phyloP scores from a whole-genome alignment of 2,329 filamentous ascomycete species.

The Fusarium burgessii region DNA sequence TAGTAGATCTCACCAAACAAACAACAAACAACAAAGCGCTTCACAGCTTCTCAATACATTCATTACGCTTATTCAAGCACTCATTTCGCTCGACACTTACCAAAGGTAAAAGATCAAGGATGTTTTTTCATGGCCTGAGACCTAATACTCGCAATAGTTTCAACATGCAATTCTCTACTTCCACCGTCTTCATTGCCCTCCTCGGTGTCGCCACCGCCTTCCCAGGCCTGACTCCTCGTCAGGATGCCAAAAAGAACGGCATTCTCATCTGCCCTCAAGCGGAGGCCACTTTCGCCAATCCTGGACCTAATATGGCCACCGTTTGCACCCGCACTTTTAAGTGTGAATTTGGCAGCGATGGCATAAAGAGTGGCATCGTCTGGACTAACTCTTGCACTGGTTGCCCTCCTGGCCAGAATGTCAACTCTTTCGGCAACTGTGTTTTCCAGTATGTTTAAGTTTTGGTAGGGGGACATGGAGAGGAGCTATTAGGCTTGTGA shows the following conservation, averaged over 20 bases:
- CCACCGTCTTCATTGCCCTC: neutral
- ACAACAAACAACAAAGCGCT: neutral
- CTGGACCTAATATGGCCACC: rapidly evolving
- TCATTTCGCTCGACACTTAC: no score
- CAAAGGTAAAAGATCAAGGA: neutral
- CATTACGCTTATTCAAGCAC: rapidly evolving
- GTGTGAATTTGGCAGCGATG: neutral
- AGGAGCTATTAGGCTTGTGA: rapidly evolving
- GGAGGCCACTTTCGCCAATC: neutral
- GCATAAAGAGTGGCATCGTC: neutral
- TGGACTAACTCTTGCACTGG: neutral
- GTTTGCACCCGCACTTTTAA: neutral
- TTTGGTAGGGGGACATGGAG: neutral
- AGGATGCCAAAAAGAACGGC: neutral
- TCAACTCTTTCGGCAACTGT: neutral
- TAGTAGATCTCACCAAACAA: no score
- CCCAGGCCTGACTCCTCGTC: neutral
- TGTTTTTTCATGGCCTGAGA: rapidly evolving
- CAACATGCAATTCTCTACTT: neutral
- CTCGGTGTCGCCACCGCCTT: neutral
- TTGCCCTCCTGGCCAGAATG: neutral
- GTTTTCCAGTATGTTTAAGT: neutral
- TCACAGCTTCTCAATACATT: rapidly evolving
- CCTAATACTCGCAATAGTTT: neutral
- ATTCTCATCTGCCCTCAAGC: neutral